phyloP scores from a whole-genome alignment of 2,329 filamentous ascomycete genomes.

The Purpureocillium lavendulum region DNA sequence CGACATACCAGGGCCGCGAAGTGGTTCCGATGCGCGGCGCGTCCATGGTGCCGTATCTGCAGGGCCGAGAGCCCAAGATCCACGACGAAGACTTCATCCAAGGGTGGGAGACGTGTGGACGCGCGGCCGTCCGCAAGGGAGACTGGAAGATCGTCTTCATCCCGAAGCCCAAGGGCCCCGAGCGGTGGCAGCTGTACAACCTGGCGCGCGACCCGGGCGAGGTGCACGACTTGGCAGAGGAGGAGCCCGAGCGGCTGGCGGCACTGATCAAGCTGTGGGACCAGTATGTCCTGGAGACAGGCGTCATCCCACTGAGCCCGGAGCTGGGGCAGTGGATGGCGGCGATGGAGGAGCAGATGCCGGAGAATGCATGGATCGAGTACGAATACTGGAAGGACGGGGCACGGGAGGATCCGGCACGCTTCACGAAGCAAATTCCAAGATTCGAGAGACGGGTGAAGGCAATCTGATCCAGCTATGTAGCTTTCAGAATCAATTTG shows the following conservation, averaged over 20 bases:
- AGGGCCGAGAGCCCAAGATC: slow-evolving; percentile 21
- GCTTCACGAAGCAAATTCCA: slow-evolving; percentile 18
- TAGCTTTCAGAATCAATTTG: too few relatives aligned
- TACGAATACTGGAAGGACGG: slow-evolving; percentile 51
- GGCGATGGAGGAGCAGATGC: slow-evolving; percentile 56
- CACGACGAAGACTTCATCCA: slow-evolving; percentile 21
- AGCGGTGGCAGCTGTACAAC: slow-evolving; percentile 25
- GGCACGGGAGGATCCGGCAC: slow-evolving; percentile 32
- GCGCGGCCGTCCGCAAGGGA: slow-evolving; percentile 22
- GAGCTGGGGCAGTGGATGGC: slow-evolving; percentile 50
- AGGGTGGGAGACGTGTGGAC: slow-evolving; percentile 27
- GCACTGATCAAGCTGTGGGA: slow-evolving; percentile 19
- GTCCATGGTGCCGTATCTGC: slow-evolving; percentile 7
- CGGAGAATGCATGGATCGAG: slow-evolving; percentile 57
- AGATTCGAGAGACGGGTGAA: slow-evolving; percentile 9
- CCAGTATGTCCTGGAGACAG: slow-evolving; percentile 22
- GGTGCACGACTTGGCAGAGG: slow-evolving; percentile 17
- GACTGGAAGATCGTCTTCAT: slow-evolving; percentile 24
- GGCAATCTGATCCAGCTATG: background rate
- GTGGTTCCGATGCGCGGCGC: slow-evolving; percentile 41
- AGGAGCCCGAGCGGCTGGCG: slow-evolving; percentile 15
- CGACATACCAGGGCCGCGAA: slow-evolving; percentile 30
- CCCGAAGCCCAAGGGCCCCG: slow-evolving; percentile 15
- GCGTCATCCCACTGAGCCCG: slow-evolving; percentile 21
- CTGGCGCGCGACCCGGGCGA: slow-evolving; percentile 21